Evolutionary conservation across 2,329 filamentous ascomycete genomes (phyloP), one percentile per base, ranked within the genome.

Genomic region (Domatiomyces globalis): DNA sequence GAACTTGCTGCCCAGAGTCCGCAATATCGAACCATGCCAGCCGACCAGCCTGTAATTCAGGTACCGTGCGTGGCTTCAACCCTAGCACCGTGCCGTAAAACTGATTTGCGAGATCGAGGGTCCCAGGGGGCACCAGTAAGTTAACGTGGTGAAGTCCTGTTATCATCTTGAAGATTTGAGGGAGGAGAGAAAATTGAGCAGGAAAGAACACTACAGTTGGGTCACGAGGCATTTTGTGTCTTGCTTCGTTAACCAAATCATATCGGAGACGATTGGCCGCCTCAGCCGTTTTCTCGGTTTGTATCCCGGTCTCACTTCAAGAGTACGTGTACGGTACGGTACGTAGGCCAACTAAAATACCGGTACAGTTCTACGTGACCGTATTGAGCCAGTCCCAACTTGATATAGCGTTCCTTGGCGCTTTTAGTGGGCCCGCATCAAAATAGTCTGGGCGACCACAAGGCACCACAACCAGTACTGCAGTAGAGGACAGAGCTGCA

Each of bases 21-120:
- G 36, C 52, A 17, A 54, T 50, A 18, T 57, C 57, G 51, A 65
- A 80, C 78, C 79, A 83, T 7, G 74, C 71, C 1, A 81, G 65
- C 1, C 65, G 70, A 12, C 69, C 71, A 49, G 66, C 69, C 58
- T 80, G 77, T 1, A 73, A 61, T 2, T 65, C 64, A 0, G 79
- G 79, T 0, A 81, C 79, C 1, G 73, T 62, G 3, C 73, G 68
- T 1, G 73, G 63, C 4, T 65, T 71, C 4, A 83, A 69, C 10
- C 77, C 78, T 0, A 83, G 69, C 0, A 78, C 81, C 1, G 64
- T 61, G 51, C 65, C 70, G 64, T 81, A 81, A 65, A 81, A 81
- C 8, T 67, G 68, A 18, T 68, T 64, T 2, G 78, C 78, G 9
- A 69, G 66, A 18, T 69, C 65, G 29, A 81, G 68, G 0, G 75